Conservation (phyloP, 495 filamentous ascomycete genomes). For the Sphaerosporella brunnea region DNA sequence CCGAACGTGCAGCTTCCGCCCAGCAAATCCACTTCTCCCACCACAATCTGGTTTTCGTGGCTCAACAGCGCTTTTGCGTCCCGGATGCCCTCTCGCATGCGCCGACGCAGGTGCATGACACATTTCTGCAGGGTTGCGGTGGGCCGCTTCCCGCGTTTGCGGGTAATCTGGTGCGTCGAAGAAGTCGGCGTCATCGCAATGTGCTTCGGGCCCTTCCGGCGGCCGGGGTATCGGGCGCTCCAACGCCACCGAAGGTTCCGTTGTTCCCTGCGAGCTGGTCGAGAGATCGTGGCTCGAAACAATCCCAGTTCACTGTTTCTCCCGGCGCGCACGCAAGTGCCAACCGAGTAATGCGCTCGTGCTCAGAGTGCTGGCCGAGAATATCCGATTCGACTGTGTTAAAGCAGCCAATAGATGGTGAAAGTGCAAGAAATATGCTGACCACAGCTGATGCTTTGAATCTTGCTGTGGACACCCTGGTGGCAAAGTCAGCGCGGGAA, state of each 20-base stretch:
- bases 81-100: not conserved
- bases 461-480: too few relatives aligned
- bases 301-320: not conserved
- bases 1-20: not conserved
- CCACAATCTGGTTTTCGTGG: not conserved
- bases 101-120: not conserved
- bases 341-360: not conserved
- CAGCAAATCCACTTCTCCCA: not conserved
- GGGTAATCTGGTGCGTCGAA: not conserved
- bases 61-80: not conserved
- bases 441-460: not conserved
- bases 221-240: conserved; percentile 4
- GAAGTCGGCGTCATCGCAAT: conserved; percentile 3
- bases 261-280: not conserved
- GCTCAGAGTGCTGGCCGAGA: not conserved
- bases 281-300: not conserved
- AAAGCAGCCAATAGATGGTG: not conserved
- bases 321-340: not conserved
- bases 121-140: not conserved
- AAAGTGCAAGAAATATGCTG: not conserved
- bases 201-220: not conserved
- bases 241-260: not conserved
- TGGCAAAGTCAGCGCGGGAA: too few relatives aligned
- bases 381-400: not conserved
- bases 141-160: not conserved